These are phyloP conservation scores for Pseudozyma pruni DNA, from an alignment of 1,284 basidiomycete genomes.

Conservation along the genomic window DNA sequence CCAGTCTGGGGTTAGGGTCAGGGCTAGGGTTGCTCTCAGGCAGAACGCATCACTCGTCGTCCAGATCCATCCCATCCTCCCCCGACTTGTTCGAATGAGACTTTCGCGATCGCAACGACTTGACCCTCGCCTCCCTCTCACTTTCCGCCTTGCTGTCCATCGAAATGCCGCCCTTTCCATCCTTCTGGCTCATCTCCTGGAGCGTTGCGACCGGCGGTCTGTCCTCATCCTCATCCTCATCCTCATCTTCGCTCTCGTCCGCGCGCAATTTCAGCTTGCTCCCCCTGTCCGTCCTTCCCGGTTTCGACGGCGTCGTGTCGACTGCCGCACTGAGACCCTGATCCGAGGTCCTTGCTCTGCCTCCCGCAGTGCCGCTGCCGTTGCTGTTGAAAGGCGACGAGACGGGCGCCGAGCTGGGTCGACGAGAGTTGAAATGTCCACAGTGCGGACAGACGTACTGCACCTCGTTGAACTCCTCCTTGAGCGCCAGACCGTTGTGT, in stretches of 20 bases:
- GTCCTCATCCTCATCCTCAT: slow-evolving; percentile 28
- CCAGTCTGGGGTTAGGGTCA: no score
- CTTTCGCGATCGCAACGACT: slow-evolving; percentile 28
- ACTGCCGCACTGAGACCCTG: background rate
- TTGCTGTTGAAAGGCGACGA: slow-evolving; percentile 57
- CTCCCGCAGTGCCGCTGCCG: background rate
- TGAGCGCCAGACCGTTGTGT: slow-evolving; percentile 92
- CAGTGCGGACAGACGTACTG: slow-evolving; percentile 83
- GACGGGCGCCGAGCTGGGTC: slow-evolving; percentile 62
- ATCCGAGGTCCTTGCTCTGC: background rate
- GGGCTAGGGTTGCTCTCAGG: no score
- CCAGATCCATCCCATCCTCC: slow-evolving; percentile 37
- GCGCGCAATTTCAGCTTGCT: slow-evolving; percentile 32
- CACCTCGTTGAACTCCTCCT: slow-evolving; percentile 86
- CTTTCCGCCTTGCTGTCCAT: slow-evolving; percentile 16
- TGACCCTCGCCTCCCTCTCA: slow-evolving; percentile 5
- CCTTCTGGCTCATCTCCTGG: slow-evolving; percentile 14
- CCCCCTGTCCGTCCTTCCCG: slow-evolving; percentile 10
- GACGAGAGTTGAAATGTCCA: slow-evolving; percentile 75
- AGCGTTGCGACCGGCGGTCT: slow-evolving; percentile 22
- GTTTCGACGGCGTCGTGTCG: slow-evolving; percentile 33
- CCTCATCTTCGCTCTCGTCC: slow-evolving; percentile 21
- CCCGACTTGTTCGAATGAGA: slow-evolving; percentile 4
- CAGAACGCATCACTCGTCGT: slow-evolving; percentile 38
- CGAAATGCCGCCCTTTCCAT: background rate